Conservation (phyloP, 2,329 filamentous ascomycete species). For the Coniochaeta sp. region DNA sequence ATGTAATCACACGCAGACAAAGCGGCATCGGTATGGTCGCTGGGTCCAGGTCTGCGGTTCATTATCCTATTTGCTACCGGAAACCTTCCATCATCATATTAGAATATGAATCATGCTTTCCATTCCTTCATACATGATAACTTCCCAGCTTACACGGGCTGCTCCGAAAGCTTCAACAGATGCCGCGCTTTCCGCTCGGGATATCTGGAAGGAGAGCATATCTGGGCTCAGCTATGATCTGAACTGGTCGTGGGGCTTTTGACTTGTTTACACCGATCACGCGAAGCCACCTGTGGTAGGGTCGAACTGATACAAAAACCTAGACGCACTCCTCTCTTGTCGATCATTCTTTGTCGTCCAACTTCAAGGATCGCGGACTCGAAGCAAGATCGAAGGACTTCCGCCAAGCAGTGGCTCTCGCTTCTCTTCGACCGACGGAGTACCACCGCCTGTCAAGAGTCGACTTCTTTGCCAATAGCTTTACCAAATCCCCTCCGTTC, state of each 20-base stretch:
- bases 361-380: background rate
- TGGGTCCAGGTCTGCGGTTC: background rate
- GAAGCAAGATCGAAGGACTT: background rate
- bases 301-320: background rate
- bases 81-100: background rate
- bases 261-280: no score
- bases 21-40: background rate
- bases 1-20: background rate
- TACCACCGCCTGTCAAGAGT: background rate
- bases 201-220: background rate
- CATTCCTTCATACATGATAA: background rate
- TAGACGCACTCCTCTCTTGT: background rate
- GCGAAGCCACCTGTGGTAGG: background rate
- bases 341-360: background rate
- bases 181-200: background rate
- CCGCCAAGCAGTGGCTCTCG: background rate
- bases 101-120: background rate
- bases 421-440: background rate
- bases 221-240: background rate
- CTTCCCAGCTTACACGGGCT: background rate
- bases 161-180: background rate
- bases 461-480: background rate
- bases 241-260: background rate
- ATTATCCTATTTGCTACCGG: slow-evolving; percentile 8
- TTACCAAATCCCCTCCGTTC: background rate